Percentiles rank a stretch among this genome's conserved stretches.
Evolutionary conservation across 257 asterid species (phyloP).

Genomic region (Fraxinus pennsylvanica): DNA sequence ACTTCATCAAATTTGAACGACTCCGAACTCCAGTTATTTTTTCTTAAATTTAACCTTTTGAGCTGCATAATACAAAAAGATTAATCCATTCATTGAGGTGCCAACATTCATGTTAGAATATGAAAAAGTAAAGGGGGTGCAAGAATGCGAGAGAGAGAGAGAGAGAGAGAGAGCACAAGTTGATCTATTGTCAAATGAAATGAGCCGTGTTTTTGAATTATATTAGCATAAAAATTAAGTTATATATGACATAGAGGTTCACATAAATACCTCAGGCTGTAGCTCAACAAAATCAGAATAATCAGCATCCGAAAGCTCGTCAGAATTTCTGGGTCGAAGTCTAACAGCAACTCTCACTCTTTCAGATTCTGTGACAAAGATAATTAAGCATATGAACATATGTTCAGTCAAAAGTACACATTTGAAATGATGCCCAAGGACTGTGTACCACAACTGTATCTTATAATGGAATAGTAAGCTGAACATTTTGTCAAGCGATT

Average conservation of each 20-base stretch:
- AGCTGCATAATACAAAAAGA: conserved; percentile 49
- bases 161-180: conserved; percentile 6
- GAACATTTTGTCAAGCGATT: not conserved
- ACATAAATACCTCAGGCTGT: conserved; percentile 79
- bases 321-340: conserved; percentile 78
- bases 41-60: conserved; percentile 73
- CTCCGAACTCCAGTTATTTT: conserved; percentile 88
- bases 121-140: not conserved
- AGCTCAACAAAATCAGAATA: conserved; percentile 78
- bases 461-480: too few relatives aligned
- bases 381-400: conserved; percentile 16
- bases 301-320: conserved; percentile 70
- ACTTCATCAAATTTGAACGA: conserved; percentile 76
- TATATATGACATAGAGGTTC: conserved; percentile 4
- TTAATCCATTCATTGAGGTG: conserved; percentile 17
- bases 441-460: not conserved
- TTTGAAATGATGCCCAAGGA: not conserved
- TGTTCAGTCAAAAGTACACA: not conserved
- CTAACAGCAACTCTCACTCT: conserved; percentile 94
- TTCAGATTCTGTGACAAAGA: conserved; percentile 56
- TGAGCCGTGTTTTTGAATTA: not conserved
- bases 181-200: not conserved
- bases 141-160: not conserved
- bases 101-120: not conserved
- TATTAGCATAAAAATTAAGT: not conserved